phyloP scores from a whole-genome alignment of 2,329 filamentous ascomycete species.

The Rutstroemia sp. region DNA sequence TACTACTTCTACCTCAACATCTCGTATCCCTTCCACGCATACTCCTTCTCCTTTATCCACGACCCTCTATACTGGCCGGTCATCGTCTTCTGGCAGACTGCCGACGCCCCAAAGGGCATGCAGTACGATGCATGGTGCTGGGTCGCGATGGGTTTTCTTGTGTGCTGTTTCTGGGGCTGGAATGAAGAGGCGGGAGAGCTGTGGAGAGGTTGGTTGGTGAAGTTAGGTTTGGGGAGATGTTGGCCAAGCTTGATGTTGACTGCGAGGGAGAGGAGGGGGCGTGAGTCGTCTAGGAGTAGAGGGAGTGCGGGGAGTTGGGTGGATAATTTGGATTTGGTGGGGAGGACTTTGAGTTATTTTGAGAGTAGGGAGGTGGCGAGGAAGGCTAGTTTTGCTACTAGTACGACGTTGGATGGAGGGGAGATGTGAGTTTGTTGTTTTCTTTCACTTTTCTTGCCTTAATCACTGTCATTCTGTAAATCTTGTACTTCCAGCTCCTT shows the following conservation, averaged over 20 bases:
- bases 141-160: slow-evolving; percentile 43
- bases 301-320: slow-evolving; percentile 2
- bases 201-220: slow-evolving; percentile 33
- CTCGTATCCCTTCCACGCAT: slow-evolving; percentile 32
- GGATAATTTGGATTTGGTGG: slow-evolving; percentile 20
- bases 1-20: slow-evolving; percentile 47
- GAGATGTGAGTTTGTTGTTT: not conserved
- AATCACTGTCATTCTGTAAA: not conserved
- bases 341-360: slow-evolving; percentile 20
- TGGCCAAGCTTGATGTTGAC: slow-evolving; percentile 19
- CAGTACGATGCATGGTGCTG: slow-evolving; percentile 51
- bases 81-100: slow-evolving; percentile 39
- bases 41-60: slow-evolving; percentile 48
- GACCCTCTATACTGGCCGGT: slow-evolving; percentile 38
- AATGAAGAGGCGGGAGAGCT: slow-evolving; percentile 51
- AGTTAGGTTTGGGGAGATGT: slow-evolving; percentile 17
- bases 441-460: not conserved
- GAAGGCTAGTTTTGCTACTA: slow-evolving; percentile 2
- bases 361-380: slow-evolving; percentile 14
- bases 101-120: slow-evolving; percentile 31
- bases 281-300: slow-evolving; percentile 1
- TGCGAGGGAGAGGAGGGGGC: slow-evolving; percentile 4
- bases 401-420: not conserved
- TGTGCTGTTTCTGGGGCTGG: slow-evolving; percentile 59
- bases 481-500: not conserved